phyloP scores from a whole-genome alignment of 2,329 filamentous ascomycete species.

The Stenocarpella maydis region DNA sequence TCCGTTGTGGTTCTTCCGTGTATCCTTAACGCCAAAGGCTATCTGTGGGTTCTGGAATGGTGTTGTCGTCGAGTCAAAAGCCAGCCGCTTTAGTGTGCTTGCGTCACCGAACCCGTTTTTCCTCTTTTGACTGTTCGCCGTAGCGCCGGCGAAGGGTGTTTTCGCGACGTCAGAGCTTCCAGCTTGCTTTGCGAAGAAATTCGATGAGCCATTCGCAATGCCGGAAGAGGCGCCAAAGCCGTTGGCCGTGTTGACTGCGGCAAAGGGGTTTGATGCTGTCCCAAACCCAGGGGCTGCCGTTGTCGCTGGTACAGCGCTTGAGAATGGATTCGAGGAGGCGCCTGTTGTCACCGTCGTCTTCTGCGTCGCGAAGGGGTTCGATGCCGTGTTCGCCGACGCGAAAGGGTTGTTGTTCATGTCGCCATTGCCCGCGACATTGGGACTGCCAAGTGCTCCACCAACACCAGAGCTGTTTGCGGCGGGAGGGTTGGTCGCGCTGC shows the following conservation, averaged over 20 bases:
- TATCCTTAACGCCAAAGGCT: conserved; percentile 28
- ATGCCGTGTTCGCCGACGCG: conserved; percentile 8
- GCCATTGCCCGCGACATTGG: conserved; percentile 26
- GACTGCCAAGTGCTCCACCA: conserved; percentile 26
- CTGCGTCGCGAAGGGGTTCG: conserved; percentile 37
- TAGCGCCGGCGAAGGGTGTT: background rate
- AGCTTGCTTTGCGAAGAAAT: conserved; percentile 10
- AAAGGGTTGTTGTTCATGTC: conserved; percentile 32
- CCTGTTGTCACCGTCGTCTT: conserved; percentile 19
- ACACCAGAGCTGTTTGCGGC: background rate
- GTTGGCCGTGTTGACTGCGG: conserved; percentile 14
- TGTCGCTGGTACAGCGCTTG: background rate
- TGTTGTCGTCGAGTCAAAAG: conserved; percentile 15
- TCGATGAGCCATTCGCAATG: conserved; percentile 6
- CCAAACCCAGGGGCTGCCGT: conserved; percentile 10
- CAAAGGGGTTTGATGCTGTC: conserved; percentile 30
- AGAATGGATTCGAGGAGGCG: conserved; percentile 25
- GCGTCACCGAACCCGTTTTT: conserved; percentile 33
- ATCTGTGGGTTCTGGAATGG: conserved; percentile 25
- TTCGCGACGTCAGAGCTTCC: background rate
- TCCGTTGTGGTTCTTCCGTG: conserved; percentile 30
- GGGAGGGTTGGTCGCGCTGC: conserved; percentile 19
- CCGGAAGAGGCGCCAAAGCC: conserved; percentile 24
- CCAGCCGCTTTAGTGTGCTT: conserved; percentile 21
- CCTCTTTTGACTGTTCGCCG: conserved; percentile 28